Evolutionary conservation across 176 grass and related monocot genomes (phyloP), one percentile per base, ranked within the genome.

Genomic region (Zoysia pacifica): DNA sequence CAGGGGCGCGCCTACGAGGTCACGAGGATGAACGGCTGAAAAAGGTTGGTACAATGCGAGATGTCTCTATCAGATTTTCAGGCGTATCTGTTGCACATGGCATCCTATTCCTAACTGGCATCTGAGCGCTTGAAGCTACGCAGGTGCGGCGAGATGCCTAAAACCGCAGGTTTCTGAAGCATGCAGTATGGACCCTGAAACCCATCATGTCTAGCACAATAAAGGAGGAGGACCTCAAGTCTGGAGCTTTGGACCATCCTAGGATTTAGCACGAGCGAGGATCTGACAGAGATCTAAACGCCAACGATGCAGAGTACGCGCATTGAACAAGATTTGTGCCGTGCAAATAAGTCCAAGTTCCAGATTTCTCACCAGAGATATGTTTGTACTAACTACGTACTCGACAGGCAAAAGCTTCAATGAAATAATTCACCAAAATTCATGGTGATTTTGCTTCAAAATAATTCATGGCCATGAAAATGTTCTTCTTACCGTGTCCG

Each of bases 401-500:
- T 28, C 6, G 2, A 58, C 12, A 45, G 42, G 35, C 35, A 61
- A 5, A 62, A 49, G 14, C 3, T 40, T 28, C 28, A 19, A 62
- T 28, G 28, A 13, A 12, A 63, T 47, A 36, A 28, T 39, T 67
- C 28, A 20, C 41, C 41, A 62, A 64, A 43, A 80, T 47, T 48
- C 11, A 49, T 40, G 51, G 47, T 53, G 67, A 28, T 28, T 28
- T 28, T 28, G 28, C 28, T 28, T 28, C 28, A 28, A 28, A 28
- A 28, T 28, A 28, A 28, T 28, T 28, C 38, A 11, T 14, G 61
- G 60, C 46, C 63, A 4, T 28, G 55, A 39, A 72, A 71, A 52
- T 64, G 67, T 51, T 5, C 10, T 51, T 46, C 48, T 88, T 91
- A 99, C 96, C 92, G 54, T 91, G 88, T 1, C 96, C 96, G 73